Evolutionary conservation across 176 grass and related monocot species (phyloP).

Genomic region (Paspalum vaginatum): DNA sequence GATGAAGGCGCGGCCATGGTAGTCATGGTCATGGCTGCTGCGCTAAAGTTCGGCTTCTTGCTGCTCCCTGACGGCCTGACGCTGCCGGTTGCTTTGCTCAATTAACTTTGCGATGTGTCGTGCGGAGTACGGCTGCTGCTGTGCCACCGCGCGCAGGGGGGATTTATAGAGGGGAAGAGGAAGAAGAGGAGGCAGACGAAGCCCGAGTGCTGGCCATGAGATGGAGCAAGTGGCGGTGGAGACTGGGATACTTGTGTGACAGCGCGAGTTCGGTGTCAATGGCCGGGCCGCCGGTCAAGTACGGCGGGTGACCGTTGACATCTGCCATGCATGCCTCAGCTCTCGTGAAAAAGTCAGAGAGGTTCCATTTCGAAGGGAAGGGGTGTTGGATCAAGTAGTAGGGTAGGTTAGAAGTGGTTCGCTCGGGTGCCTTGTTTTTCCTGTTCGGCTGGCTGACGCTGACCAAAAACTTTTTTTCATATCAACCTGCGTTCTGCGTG

Average conservation of each 20-base stretch:
- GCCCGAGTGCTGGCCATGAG: not conserved
- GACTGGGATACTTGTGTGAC: not conserved
- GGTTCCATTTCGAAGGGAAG: not conserved
- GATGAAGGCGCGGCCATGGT: conserved; percentile 36
- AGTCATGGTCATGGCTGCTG: conserved; percentile 13
- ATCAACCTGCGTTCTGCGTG: not conserved
- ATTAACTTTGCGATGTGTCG: not conserved
- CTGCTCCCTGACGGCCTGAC: not conserved
- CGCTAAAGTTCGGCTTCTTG: not conserved
- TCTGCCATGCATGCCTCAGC: not conserved
- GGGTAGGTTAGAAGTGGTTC: conserved; percentile 38
- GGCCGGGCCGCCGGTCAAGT: conserved; percentile 40
- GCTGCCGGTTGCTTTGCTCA: not conserved
- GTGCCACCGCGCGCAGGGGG: not conserved
- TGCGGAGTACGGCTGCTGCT: not conserved
- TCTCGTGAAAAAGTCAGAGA: conserved; percentile 13
- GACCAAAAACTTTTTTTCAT: not conserved
- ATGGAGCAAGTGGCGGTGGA: not conserved
- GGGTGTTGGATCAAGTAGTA: not conserved
- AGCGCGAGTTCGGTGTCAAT: not conserved
- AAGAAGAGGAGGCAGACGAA: not conserved
- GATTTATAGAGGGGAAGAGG: conserved; percentile 32
- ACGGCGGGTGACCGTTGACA: conserved; percentile 29
- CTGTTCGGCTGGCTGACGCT: conserved; percentile 24
- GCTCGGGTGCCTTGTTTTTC: not conserved